These are phyloP conservation scores for Sporisorium exsertum DNA, from an alignment of 1,284 basidiomycete genomes.

Conservation along the genomic window DNA sequence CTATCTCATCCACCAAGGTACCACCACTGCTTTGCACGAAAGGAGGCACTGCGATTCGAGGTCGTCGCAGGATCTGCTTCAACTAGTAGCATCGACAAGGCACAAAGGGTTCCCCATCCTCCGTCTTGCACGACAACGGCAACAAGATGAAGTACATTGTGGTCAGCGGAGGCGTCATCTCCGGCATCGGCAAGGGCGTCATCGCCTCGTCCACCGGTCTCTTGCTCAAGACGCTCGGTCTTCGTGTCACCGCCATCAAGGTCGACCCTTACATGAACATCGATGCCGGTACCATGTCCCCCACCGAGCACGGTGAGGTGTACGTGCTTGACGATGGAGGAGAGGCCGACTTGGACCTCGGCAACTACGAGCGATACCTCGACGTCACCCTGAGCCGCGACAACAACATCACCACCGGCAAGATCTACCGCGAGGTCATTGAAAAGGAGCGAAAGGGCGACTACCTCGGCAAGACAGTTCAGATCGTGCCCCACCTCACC, in stretches of 20 bases:
- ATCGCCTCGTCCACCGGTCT: conserved; percentile 91
- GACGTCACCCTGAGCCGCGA: conserved; percentile 92
- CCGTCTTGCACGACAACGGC: background rate
- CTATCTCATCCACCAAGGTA: conserved; percentile 9
- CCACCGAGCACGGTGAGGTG: conserved; percentile 98
- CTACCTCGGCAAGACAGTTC: conserved; percentile 96
- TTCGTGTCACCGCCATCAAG: conserved; percentile 98
- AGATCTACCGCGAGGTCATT: conserved; percentile 96
- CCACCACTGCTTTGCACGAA: conserved; percentile 16
- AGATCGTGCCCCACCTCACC: conserved; percentile 97
- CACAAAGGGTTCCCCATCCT: conserved; percentile 2
- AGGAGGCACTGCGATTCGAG: conserved; percentile 49
- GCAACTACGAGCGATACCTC: conserved; percentile 98
- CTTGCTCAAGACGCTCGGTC: conserved; percentile 91
- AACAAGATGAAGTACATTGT: conserved; percentile 70
- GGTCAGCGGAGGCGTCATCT: conserved; percentile 71
- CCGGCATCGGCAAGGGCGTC: conserved; percentile 72
- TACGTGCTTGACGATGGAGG: conserved; percentile 98
- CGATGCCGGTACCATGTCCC: conserved; percentile 98
- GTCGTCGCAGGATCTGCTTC: conserved; percentile 39
- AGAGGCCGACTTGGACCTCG: conserved; percentile 96
- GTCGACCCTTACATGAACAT: conserved; percentile 99
- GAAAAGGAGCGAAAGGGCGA: conserved; percentile 97
- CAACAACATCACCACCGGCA: conserved; percentile 98
- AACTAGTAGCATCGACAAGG: conserved; percentile 14